Percentiles rank a stretch among this genome's conserved stretches.
These are phyloP conservation scores for Fusarium tuaranense DNA, from an alignment of 2,329 filamentous ascomycete species.

Conservation along the genomic window DNA sequence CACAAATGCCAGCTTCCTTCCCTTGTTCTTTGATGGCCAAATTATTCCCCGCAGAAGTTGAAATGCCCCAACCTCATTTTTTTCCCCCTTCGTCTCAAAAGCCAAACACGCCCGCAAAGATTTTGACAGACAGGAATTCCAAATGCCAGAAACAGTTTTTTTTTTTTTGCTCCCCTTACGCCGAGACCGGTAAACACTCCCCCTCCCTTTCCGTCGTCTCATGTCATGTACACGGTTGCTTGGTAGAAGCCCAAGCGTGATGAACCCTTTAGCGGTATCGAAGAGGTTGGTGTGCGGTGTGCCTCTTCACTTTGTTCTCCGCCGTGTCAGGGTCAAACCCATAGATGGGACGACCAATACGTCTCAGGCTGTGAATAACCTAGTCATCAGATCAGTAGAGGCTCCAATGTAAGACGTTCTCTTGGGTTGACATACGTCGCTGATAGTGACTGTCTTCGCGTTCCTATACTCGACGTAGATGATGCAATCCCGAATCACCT, in stretches of 20 bases:
- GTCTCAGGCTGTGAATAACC: constrained; percentile 65
- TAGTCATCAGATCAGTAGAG: constrained; percentile 45
- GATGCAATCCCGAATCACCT: constrained; percentile 66
- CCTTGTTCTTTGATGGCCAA: neutral
- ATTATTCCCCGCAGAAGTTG: neutral
- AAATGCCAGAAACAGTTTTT: neutral
- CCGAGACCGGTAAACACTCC: neutral
- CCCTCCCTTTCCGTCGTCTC: neutral
- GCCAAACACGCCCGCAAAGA: neutral
- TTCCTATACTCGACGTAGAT: constrained; percentile 65
- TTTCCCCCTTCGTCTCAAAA: neutral
- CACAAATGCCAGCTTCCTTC: neutral
- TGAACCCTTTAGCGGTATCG: neutral
- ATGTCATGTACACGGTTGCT: neutral
- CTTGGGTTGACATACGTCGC: constrained; percentile 63
- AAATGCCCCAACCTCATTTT: neutral
- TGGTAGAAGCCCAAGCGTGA: neutral
- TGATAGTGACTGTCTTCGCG: constrained; percentile 71
- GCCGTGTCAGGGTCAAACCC: constrained; percentile 64
- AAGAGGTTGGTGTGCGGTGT: neutral
- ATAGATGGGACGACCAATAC: constrained; percentile 66
- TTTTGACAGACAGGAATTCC: constrained; percentile 1
- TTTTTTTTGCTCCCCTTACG: neutral
- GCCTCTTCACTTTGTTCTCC: neutral
- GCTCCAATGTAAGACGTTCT: neutral